phyloP scores from a whole-genome alignment of 768 basidiomycete species.

The Lactifluus pinguis region DNA sequence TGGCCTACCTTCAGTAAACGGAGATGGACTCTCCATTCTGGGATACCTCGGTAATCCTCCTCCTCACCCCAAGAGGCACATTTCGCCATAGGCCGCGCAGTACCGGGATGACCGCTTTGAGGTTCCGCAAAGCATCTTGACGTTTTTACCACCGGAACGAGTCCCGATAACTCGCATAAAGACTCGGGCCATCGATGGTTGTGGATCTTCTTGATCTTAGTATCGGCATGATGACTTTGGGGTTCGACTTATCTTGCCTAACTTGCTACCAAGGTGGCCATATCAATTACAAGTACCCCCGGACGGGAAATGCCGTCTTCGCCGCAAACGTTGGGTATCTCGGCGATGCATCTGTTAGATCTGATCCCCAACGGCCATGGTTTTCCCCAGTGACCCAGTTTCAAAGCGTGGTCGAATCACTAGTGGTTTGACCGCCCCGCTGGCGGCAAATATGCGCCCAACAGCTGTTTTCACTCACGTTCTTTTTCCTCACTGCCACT shows the following conservation, averaged over 20 bases:
- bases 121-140: neutral
- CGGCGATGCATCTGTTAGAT: neutral
- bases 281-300: neutral
- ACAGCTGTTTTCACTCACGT: constrained; percentile 1
- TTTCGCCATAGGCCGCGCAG: constrained; percentile 9
- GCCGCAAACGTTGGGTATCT: neutral
- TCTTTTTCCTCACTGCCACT: neutral
- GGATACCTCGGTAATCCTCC: neutral
- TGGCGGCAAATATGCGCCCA: neutral
- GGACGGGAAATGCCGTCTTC: neutral
- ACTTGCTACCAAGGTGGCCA: neutral
- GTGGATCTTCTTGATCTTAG: neutral
- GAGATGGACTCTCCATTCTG: constrained; percentile 1
- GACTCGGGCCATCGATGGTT: neutral
- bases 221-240: neutral
- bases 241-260: neutral
- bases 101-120: neutral
- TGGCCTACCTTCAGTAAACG: constrained; percentile 5
- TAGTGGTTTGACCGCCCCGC: neutral
- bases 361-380: no score
- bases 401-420: neutral
- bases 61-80: neutral
- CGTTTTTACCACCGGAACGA: neutral
- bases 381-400: neutral
- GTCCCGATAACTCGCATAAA: neutral